Base-by-base conservation (phyloP, 805 yeast species). In the Starmera dryadoides region DNA sequence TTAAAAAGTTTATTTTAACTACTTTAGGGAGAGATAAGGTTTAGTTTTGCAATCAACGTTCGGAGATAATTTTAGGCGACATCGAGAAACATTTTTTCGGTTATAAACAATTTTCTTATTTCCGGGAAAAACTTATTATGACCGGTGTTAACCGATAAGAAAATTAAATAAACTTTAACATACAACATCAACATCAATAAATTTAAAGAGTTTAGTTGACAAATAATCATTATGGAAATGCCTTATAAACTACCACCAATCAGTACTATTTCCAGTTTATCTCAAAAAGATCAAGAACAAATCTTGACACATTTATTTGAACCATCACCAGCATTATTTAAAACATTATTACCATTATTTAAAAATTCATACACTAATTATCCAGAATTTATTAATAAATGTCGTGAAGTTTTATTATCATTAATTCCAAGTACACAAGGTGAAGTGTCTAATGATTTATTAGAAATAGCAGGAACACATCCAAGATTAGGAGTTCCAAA, bases 381-480 rank as follows among this genome's bases (percentile, higher is more conserved):
- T 21, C 4, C 25, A 11, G 12, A 19, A 19, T 19, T 32, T 6
- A 32, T 32, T 9, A n/a, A 32, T 6, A 10, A 14, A 6, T 32
- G 34, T 21, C 34, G 34, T n/a, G 9, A 12, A 6, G 16, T 7
- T n/a, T n/a, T 32, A n/a, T 15, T 32, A 14, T 10, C 12, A 15
- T 16, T 32, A 17, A 21, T 32, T 6, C 34, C 34, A 14, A 14
- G 25, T 12, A 6, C 23, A n/a, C 15, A 16, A 20, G 25, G 14
- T 11, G 12, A 23, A 4, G 19, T 17, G 4, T 17, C 19, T 17
- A 16, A 17, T 7, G 23, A 35, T 8, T 14, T 35, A 18, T 8
- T 68, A 33, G 62, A 71, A 30, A 86, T 89, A 41, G 77, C 89
- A n/a, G 80, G 86, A 1, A 95, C 96, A 0, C 97, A 88, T 61